A percentile compares a stretch with the other conserved stretches of the same genome.
These are phyloP conservation scores for Austropuccinia psidii DNA, from an alignment of 1,284 basidiomycete genomes.

Conservation along the genomic window DNA sequence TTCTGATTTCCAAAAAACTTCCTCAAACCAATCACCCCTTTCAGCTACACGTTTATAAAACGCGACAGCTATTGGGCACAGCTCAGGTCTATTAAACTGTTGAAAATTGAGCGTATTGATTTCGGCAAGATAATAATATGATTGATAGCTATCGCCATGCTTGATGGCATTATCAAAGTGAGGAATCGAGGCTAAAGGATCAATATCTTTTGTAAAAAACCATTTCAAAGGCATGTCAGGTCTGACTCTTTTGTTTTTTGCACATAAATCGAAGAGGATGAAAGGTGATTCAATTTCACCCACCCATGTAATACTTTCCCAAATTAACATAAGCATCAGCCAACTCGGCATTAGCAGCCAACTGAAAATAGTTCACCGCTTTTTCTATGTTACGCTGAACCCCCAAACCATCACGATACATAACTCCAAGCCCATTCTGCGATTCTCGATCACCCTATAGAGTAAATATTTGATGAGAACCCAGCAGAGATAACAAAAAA, in stretches of 20 bases:
- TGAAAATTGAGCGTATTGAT: conserved; percentile 62
- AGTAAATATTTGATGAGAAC: background rate
- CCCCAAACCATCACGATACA: conserved; percentile 82
- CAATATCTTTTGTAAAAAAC: no score
- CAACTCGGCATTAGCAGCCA: conserved; percentile 74
- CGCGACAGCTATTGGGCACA: conserved; percentile 75
- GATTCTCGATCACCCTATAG: conserved; percentile 69
- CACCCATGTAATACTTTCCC: conserved; percentile 73
- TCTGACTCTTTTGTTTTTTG: background rate
- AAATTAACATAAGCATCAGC: conserved; percentile 85
- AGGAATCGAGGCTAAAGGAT: conserved; percentile 54
- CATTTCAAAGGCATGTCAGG: no score
- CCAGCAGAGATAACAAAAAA: background rate
- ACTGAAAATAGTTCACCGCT: conserved; percentile 62
- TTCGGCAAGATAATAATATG: conserved; percentile 79
- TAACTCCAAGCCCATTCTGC: conserved; percentile 80
- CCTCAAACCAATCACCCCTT: conserved; percentile 75
- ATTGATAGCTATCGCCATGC: conserved; percentile 79
- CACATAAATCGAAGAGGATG: no score
- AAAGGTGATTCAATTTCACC: conserved; percentile 22
- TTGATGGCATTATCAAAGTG: conserved; percentile 75
- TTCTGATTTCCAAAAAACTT: conserved; percentile 75
- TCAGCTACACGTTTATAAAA: conserved; percentile 85
- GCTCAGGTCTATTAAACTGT: conserved; percentile 53
- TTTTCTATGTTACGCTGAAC: conserved; percentile 53